These are phyloP conservation scores for Hydrangea macrophylla DNA, from an alignment of 148 eudicot genomes.

Conservation along the genomic window DNA sequence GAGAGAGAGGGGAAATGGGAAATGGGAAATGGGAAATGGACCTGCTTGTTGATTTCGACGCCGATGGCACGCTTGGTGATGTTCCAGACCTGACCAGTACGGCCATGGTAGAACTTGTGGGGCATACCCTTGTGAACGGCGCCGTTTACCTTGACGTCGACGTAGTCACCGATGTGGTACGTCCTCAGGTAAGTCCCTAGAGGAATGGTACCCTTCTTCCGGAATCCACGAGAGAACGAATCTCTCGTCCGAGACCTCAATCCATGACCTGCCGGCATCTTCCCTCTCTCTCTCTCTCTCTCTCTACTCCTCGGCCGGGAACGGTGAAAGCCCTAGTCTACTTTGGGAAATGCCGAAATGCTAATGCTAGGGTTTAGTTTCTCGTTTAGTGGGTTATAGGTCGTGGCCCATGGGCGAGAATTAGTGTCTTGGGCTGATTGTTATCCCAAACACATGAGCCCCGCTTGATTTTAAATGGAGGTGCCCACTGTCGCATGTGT, in stretches of 20 bases:
- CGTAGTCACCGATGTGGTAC: slow-evolving; percentile 40
- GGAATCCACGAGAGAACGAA: slow-evolving; percentile 34
- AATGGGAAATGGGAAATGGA: too few species aligned
- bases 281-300: slow-evolving; percentile 6
- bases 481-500: too few species aligned
- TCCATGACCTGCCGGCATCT: slow-evolving; percentile 53
- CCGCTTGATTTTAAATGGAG: too few species aligned
- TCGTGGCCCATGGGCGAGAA: too few species aligned
- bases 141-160: slow-evolving; percentile 49
- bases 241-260: slow-evolving; percentile 38
- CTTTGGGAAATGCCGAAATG: too few species aligned
- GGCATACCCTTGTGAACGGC: slow-evolving; percentile 57
- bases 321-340: too few species aligned
- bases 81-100: slow-evolving; percentile 52
- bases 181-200: slow-evolving; percentile 35
- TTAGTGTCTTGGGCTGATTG: too few species aligned
- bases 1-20: background rate
- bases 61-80: slow-evolving; percentile 50
- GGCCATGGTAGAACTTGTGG: slow-evolving; percentile 55
- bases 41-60: slow-evolving; percentile 50
- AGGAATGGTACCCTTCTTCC: slow-evolving; percentile 39
- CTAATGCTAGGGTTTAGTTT: too few species aligned
- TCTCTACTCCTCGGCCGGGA: too few species aligned
- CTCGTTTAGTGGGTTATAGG: too few species aligned
- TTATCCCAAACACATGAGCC: too few species aligned